Conservation (phyloP, 1,284 basidiomycete species). For the Fomitopsis schrenkii region DNA sequence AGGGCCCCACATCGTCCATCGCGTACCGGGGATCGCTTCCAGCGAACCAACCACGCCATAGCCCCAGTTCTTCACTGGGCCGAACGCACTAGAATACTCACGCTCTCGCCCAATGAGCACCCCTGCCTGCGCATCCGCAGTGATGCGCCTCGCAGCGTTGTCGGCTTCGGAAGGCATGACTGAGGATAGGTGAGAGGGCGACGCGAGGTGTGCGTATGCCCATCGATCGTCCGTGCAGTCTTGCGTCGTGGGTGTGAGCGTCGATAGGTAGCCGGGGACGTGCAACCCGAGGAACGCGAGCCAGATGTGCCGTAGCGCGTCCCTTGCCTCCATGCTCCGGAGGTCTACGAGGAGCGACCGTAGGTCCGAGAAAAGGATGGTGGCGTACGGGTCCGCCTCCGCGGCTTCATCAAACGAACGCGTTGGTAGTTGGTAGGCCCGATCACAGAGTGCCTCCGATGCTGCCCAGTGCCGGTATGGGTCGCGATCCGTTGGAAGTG, state of each 20-base stretch:
- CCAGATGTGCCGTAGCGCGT: slow-evolving; percentile 72
- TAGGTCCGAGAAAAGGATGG: slow-evolving; percentile 80
- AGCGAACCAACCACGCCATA: slow-evolving; percentile 48
- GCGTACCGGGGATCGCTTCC: slow-evolving; percentile 37
- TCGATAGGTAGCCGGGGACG: slow-evolving; percentile 57
- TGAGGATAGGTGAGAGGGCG: slow-evolving; percentile 37
- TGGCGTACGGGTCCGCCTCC: slow-evolving; percentile 74
- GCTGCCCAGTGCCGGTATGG: slow-evolving; percentile 70
- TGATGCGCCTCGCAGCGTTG: slow-evolving; percentile 22
- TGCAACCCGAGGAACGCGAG: slow-evolving; percentile 76
- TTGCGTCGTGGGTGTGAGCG: slow-evolving; percentile 28
- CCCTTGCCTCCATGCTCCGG: slow-evolving; percentile 44
- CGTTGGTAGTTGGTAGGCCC: slow-evolving; percentile 42
- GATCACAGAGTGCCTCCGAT: slow-evolving; percentile 53
- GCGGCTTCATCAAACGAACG: slow-evolving; percentile 55
- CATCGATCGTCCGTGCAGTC: slow-evolving; percentile 60
- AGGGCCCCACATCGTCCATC: slow-evolving; percentile 45
- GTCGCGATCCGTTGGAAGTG: slow-evolving; percentile 35
- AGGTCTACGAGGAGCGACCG: slow-evolving; percentile 65
- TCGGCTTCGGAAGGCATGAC: slow-evolving; percentile 46
- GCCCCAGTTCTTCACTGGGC: slow-evolving; percentile 65
- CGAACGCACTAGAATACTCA: slow-evolving; percentile 55
- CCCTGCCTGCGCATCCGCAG: slow-evolving; percentile 59
- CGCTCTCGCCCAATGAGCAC: slow-evolving; percentile 62
- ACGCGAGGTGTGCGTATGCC: slow-evolving; percentile 44